Conservation (phyloP, 441 rosid genomes). For the Raphanus hybrid region DNA sequence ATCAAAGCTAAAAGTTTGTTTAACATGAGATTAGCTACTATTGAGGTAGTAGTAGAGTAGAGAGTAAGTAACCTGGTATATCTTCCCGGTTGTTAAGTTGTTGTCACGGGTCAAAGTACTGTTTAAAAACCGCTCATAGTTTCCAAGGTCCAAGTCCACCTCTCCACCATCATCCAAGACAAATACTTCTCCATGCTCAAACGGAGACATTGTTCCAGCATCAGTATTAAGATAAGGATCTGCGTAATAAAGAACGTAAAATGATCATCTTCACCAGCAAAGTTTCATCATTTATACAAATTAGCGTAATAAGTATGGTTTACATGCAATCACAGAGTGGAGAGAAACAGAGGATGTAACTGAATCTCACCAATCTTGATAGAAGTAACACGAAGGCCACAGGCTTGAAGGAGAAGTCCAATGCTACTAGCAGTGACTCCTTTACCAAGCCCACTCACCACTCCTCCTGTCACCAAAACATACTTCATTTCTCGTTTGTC, state of each 20-base stretch:
- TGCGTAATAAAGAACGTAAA: constrained; percentile 48
- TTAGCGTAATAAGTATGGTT: too few relatives aligned
- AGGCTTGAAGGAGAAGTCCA: constrained; percentile 68
- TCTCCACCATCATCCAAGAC: constrained; percentile 89
- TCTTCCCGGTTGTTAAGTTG: constrained; percentile 76
- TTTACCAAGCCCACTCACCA: constrained; percentile 72
- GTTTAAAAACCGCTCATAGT: constrained; percentile 81
- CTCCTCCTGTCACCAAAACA: constrained; percentile 88
- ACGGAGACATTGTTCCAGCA: constrained; percentile 94
- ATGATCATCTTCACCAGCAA: neutral
- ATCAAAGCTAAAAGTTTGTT: neutral
- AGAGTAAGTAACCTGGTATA: constrained; percentile 56
- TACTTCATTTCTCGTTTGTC: constrained; percentile 65
- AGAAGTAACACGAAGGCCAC: constrained; percentile 79
- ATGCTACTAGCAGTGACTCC: constrained; percentile 78
- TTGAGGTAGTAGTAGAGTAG: constrained; percentile 1
- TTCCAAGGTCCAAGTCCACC: constrained; percentile 93
- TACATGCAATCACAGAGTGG: constrained; percentile 1
- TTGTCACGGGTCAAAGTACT: constrained; percentile 72
- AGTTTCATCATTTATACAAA: neutral
- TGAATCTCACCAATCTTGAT: constrained; percentile 70
- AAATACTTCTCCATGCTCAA: constrained; percentile 88
- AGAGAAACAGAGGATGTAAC: neutral
- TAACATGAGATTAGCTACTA: constrained; percentile 1
- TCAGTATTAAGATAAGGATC: constrained; percentile 88